Percentiles rank a stretch among this genome's conserved stretches.
Evolutionary conservation across 192 early-diverging fungal genomes (phyloP).

Genomic region (Spizellomyces punctatus): DNA sequence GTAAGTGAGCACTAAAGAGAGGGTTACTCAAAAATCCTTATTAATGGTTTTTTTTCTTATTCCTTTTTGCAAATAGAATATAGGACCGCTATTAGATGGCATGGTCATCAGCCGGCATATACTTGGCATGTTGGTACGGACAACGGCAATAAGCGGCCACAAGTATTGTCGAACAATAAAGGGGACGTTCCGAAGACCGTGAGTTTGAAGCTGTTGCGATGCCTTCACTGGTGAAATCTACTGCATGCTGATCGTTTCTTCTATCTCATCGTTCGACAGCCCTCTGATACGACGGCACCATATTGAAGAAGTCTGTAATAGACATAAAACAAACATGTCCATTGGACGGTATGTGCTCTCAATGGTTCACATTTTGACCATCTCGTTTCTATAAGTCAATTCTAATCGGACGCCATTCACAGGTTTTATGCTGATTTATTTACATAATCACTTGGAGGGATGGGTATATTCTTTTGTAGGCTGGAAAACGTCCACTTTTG

Average conservation of each 20-base stretch:
- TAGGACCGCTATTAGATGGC: conserved; percentile 76
- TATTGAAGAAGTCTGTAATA: conserved; percentile 50
- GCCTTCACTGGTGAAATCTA: background rate
- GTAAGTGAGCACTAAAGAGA: background rate
- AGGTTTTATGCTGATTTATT: conserved; percentile 47
- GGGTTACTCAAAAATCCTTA: background rate
- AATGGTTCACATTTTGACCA: background rate
- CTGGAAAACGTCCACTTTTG: no score
- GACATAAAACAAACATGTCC: conserved; percentile 34
- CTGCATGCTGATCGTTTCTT: background rate
- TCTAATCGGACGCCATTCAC: background rate
- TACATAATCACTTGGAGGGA: conserved; percentile 5
- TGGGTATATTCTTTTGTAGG: no score
- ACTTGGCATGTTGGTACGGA: conserved; percentile 68
- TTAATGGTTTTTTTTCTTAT: no score
- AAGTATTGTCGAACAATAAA: conserved; percentile 54
- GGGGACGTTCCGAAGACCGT: conserved; percentile 59
- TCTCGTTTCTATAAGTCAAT: background rate
- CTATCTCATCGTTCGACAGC: background rate
- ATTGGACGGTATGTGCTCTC: conserved; percentile 24
- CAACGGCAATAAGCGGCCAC: conserved; percentile 71
- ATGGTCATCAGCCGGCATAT: conserved; percentile 70
- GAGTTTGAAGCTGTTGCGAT: conserved; percentile 32
- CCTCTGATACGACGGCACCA: conserved; percentile 34
- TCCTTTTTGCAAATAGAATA: background rate